Evolutionary conservation across 495 filamentous ascomycete genomes (phyloP).

Genomic region (Cryomyces minteri): DNA sequence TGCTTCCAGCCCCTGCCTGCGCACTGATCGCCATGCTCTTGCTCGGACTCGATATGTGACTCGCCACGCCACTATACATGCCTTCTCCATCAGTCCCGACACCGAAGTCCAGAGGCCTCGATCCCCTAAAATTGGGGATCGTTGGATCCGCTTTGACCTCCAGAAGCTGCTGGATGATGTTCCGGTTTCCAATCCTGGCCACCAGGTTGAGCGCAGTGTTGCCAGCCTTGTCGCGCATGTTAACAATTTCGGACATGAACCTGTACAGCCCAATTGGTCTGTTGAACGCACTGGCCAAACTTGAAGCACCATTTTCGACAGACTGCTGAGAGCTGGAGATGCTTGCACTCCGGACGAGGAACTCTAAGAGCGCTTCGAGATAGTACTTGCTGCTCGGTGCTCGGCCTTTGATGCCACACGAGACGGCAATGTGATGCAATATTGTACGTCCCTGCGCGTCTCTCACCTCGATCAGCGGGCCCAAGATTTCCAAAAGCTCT

Average conservation of each 20-base stretch:
- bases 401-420: constrained; percentile 80
- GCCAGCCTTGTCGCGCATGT: constrained; percentile 74
- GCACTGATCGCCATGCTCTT: not conserved
- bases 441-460: constrained; percentile 83
- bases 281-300: constrained; percentile 9
- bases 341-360: constrained; percentile 50
- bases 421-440: constrained; percentile 87
- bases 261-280: constrained; percentile 65
- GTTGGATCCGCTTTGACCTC: constrained; percentile 83
- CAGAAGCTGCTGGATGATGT: constrained; percentile 78
- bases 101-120: constrained; percentile 79
- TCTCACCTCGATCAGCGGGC: constrained; percentile 74
- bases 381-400: constrained; percentile 78
- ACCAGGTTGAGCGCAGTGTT: constrained; percentile 92
- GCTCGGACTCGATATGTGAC: not conserved
- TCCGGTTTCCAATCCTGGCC: constrained; percentile 72
- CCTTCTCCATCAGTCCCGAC: constrained; percentile 44
- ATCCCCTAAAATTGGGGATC: constrained; percentile 73
- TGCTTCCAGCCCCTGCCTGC: constrained; percentile 14
- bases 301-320: too few species aligned
- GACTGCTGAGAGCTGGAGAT: not conserved
- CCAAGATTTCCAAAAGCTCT: constrained; percentile 71
- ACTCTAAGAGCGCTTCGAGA: constrained; percentile 80
- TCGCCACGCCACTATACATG: constrained; percentile 10
- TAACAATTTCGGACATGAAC: constrained; percentile 93